Percentiles rank a stretch among this genome's conserved stretches.
Evolutionary conservation across 768 basidiomycete species (phyloP).

Genomic region (Floccularia luteovirens): DNA sequence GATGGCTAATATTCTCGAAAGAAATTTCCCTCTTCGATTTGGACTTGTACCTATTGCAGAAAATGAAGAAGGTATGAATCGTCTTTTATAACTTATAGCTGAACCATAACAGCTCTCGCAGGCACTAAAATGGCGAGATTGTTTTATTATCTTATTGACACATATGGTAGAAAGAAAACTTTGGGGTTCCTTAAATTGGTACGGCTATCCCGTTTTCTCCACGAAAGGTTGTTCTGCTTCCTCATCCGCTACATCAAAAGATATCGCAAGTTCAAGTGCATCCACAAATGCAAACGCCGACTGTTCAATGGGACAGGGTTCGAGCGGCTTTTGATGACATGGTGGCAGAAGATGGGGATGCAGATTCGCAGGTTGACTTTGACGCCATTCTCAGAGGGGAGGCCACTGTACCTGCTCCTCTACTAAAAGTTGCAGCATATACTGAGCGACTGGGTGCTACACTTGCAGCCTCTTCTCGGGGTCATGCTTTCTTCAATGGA

Average conservation of each 20-base stretch:
- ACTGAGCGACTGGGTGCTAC: constrained; percentile 49
- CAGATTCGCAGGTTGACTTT: constrained; percentile 17
- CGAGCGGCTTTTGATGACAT: constrained; percentile 30
- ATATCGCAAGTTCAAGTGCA: constrained; percentile 26
- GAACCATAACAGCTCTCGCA: constrained; percentile 13
- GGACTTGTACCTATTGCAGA: constrained; percentile 76
- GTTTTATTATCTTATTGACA: constrained; percentile 58
- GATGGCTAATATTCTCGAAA: constrained; percentile 62
- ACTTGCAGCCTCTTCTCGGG: constrained; percentile 27
- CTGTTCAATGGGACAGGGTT: constrained; percentile 36
- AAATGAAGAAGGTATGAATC: constrained; percentile 31
- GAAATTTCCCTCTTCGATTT: constrained; percentile 74
- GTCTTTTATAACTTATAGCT: not conserved
- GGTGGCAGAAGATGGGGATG: constrained; percentile 12
- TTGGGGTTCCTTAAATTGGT: constrained; percentile 54
- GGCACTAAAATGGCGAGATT: constrained; percentile 67
- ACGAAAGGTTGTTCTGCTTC: not conserved
- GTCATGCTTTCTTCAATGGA: constrained; percentile 87
- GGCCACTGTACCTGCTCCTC: constrained; percentile 16
- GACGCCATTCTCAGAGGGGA: constrained; percentile 27
- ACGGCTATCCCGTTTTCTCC: constrained; percentile 11
- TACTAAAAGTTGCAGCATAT: constrained; percentile 47
- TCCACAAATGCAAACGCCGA: constrained; percentile 17
- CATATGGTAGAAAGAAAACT: constrained; percentile 56
- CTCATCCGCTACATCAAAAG: too few species aligned